Evolutionary conservation across 345 rosid species (phyloP), one percentile per base, ranked within the genome.

Genomic region (Aquilaria sinensis): DNA sequence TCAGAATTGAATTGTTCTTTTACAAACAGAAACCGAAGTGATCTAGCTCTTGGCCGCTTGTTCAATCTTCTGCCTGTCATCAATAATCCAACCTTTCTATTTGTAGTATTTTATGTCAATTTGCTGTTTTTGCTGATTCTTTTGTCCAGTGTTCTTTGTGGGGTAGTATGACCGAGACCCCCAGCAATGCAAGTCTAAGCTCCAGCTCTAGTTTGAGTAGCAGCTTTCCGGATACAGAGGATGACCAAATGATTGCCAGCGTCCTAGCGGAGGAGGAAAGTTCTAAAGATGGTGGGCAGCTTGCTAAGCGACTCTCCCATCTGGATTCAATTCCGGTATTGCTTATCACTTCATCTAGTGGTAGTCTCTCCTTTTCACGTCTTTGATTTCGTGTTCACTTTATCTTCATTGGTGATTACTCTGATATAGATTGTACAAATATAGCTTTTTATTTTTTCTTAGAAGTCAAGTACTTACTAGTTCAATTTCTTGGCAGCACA

Each of bases 241-340:
- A 89, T 73, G 96, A 92, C 64, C 93, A 76, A 12, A 80, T 87
- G 64, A 84, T 92, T 73, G 98, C 97, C 23, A 74, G 71, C 65
- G 74, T 92, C 62, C 73, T 89, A 74, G 88, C 93, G 0, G 81
- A 79, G 72, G 96, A 83, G 31, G 93, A 83, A 69, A 77, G 69
- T 16, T 75, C 82, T 4, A 71, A 51, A 54, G 60, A 63, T 45
- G 82, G 74, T 9, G 77, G 78, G 30, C 74, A 6, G 79, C 98
- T 92, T 66, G 93, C 88, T 58, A 92, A 79, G 80, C 80, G 93
- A 65, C 80, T 92, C 31, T 89, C 93, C 53, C 98, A 92, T 77
- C 70, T 92, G 68, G 96, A 83, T 74, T 92, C 98, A 59, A 84
- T 92, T 65, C 96, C 97, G 3, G 98, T 92, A 78, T 4, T 56